Percentiles rank a stretch among this genome's conserved stretches.
Evolutionary conservation across 257 asterid genomes (phyloP).

Genomic region (Solanum pinnatisectum): DNA sequence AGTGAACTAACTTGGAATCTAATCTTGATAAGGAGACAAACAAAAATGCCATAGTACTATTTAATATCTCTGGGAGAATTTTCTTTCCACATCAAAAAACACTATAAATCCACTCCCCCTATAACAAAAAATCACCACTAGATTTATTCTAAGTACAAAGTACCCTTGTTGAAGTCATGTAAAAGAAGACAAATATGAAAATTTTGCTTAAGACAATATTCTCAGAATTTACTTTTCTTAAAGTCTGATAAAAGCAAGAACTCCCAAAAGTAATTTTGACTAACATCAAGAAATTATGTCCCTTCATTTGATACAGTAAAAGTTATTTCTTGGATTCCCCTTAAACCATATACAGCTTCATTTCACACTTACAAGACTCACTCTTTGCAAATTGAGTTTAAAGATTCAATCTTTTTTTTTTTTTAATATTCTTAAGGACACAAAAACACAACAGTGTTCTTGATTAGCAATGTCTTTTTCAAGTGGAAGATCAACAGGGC

Average conservation of each 20-base stretch:
- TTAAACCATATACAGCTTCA: not conserved
- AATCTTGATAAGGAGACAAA: not conserved
- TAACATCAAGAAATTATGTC: not conserved
- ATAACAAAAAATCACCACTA: not conserved
- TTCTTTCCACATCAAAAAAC: not conserved
- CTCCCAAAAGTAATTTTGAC: not conserved
- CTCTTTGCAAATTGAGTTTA: not conserved
- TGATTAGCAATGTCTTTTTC: constrained; percentile 11
- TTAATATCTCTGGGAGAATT: not conserved
- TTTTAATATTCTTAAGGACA: not conserved
- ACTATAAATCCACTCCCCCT: not conserved
- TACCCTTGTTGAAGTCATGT: not conserved
- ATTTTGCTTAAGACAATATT: not conserved
- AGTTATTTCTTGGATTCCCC: not conserved
- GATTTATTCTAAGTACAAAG: not conserved
- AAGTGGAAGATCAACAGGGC: constrained; percentile 34
- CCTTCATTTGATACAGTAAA: not conserved
- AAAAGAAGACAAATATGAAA: not conserved
- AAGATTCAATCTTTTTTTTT: not conserved
- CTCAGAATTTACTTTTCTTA: not conserved
- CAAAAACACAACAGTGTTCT: not conserved
- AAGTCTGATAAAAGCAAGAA: not conserved
- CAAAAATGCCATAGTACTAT: not conserved
- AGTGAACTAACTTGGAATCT: not conserved
- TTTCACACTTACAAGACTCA: not conserved